A percentile compares a stretch with the other conserved stretches of the same genome.
These are phyloP conservation scores for Paratinospora sagittata DNA, from an alignment of 164 flowering plant species.

Conservation along the genomic window DNA sequence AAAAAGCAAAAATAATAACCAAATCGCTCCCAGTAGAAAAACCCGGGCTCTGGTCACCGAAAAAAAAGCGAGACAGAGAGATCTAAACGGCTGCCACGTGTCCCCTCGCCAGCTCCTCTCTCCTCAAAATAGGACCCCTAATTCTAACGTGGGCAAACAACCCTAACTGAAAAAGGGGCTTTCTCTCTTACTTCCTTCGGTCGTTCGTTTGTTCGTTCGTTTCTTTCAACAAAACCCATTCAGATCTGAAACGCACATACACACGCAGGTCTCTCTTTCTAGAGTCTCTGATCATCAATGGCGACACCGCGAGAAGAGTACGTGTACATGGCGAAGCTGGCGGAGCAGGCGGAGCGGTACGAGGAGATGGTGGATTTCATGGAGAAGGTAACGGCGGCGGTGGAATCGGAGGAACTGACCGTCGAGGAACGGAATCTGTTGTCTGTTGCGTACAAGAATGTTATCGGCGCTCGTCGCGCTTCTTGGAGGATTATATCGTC, in stretches of 20 bases:
- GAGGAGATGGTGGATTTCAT: slow-evolving; percentile 86
- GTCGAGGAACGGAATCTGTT: slow-evolving; percentile 68
- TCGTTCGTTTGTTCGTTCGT: neutral
- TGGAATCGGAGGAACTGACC: slow-evolving; percentile 58
- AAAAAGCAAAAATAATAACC: no score
- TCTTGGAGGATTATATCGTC: no score
- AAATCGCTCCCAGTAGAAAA: neutral
- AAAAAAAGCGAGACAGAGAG: neutral
- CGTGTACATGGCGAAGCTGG: slow-evolving; percentile 69
- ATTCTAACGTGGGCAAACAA: neutral
- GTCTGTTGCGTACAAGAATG: slow-evolving; percentile 76
- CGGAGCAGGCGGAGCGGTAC: slow-evolving; percentile 75
- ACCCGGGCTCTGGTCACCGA: neutral
- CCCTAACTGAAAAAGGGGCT: neutral
- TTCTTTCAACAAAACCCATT: neutral
- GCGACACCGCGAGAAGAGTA: slow-evolving; percentile 43
- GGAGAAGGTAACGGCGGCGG: slow-evolving; percentile 60
- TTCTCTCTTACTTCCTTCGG: neutral
- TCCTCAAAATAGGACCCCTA: slow-evolving; percentile 4
- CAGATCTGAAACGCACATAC: slow-evolving; percentile 8
- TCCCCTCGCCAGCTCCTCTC: slow-evolving; percentile 2
- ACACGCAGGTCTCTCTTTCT: neutral
- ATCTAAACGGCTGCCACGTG: slow-evolving; percentile 8
- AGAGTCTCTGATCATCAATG: no score
- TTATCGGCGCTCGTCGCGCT: slow-evolving; percentile 72